phyloP scores from a whole-genome alignment of 2,329 filamentous ascomycete species.

The Hymenoscyphus fructigenus region DNA sequence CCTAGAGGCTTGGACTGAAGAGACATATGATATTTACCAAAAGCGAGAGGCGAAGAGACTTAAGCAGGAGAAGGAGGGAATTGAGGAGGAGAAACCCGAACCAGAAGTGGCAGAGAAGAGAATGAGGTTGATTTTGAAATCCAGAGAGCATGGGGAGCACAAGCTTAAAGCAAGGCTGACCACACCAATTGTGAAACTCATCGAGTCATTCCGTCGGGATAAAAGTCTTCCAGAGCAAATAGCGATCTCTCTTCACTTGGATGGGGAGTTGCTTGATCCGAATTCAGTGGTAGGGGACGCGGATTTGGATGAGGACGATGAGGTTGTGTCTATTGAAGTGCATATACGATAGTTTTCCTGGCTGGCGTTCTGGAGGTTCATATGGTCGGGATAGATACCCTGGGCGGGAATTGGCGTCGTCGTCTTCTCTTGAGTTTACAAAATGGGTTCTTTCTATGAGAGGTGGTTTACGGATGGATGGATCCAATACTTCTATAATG shows the following conservation, averaged over 20 bases:
- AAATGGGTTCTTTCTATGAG: background rate
- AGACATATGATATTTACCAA: slow-evolving; percentile 49
- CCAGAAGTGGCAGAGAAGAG: slow-evolving; percentile 36
- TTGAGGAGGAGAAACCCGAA: slow-evolving; percentile 27
- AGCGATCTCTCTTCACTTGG: slow-evolving; percentile 65
- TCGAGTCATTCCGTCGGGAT: slow-evolving; percentile 58
- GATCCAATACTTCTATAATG: background rate
- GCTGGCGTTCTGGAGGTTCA: slow-evolving; percentile 18
- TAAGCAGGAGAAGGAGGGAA: slow-evolving; percentile 16
- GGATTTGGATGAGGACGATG: slow-evolving; percentile 66
- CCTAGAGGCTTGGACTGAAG: slow-evolving; percentile 74
- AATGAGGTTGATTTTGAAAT: slow-evolving; percentile 54
- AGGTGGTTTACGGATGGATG: background rate
- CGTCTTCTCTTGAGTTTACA: background rate
- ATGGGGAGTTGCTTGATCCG: slow-evolving; percentile 69
- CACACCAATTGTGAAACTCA: slow-evolving; percentile 62
- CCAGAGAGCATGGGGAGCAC: slow-evolving; percentile 49
- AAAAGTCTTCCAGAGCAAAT: slow-evolving; percentile 51
- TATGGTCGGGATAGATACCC: slow-evolving; percentile 28
- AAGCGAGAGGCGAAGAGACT: slow-evolving; percentile 16
- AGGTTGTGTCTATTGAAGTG: slow-evolving; percentile 58
- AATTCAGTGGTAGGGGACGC: slow-evolving; percentile 60
- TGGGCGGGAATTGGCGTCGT: slow-evolving; percentile 7
- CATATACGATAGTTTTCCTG: slow-evolving; percentile 28
- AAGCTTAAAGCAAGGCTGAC: slow-evolving; percentile 52